phyloP scores from a whole-genome alignment of 1,284 basidiomycete genomes.

The Waitea zeae region DNA sequence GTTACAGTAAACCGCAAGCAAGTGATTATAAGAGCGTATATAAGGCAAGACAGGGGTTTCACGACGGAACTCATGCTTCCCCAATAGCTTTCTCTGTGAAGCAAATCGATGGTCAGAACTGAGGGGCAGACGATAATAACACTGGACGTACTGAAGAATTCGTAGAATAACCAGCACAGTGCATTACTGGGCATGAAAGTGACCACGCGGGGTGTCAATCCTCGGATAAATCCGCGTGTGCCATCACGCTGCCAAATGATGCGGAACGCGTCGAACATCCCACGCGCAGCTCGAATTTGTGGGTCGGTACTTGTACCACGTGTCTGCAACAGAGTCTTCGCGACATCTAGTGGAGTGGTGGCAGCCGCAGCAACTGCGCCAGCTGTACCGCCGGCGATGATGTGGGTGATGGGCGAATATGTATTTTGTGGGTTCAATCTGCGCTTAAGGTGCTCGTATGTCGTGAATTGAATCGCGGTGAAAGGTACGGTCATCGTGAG shows the following conservation, averaged over 20 bases:
- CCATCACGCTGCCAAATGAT: slow-evolving; percentile 86
- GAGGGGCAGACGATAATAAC: background rate
- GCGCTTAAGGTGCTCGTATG: slow-evolving; percentile 89
- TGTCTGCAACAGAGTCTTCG: slow-evolving; percentile 94
- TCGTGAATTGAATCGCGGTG: slow-evolving; percentile 94
- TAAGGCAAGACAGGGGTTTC: too few species aligned
- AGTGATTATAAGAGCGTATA: too few species aligned
- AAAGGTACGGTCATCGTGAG: slow-evolving; percentile 95
- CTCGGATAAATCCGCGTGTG: slow-evolving; percentile 71
- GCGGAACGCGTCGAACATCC: slow-evolving; percentile 79
- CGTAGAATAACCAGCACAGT: slow-evolving; percentile 92
- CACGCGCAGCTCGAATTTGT: slow-evolving; percentile 70
- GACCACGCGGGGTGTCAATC: slow-evolving; percentile 81
- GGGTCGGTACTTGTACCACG: slow-evolving; percentile 70
- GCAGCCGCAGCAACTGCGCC: slow-evolving; percentile 91
- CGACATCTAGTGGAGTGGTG: slow-evolving; percentile 96
- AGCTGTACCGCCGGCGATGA: slow-evolving; percentile 80
- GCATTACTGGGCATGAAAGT: slow-evolving; percentile 97
- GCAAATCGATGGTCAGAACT: background rate
- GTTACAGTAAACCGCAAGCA: too few species aligned
- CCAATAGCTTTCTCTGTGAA: background rate
- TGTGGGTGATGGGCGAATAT: slow-evolving; percentile 89
- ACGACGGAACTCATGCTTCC: too few species aligned
- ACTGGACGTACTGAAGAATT: slow-evolving; percentile 77
- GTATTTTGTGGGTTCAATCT: slow-evolving; percentile 72